Conservation (phyloP, 805 yeast species). For the Ogataea nonfermentans region DNA sequence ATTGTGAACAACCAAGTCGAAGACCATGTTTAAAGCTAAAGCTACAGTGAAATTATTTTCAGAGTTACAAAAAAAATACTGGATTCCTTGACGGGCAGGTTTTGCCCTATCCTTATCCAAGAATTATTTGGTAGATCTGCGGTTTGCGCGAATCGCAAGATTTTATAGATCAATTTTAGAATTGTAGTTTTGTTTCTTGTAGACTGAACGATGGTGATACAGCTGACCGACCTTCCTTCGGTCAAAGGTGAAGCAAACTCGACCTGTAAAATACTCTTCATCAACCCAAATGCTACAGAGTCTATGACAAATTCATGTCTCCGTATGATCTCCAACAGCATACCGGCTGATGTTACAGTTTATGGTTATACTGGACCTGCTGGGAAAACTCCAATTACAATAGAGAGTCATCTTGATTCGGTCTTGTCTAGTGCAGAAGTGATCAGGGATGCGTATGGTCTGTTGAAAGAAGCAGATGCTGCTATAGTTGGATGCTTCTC, state of each 20-base stretch:
- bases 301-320: slow-evolving; percentile 33
- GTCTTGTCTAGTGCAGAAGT: slow-evolving; percentile 34
- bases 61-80: no score
- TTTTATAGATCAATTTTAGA: no score
- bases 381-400: slow-evolving; percentile 29
- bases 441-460: slow-evolving; percentile 31
- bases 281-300: slow-evolving; percentile 34
- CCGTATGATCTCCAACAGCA: slow-evolving; percentile 27
- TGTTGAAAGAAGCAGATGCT: slow-evolving; percentile 31
- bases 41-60: not conserved
- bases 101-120: no score
- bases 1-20: slow-evolving; percentile 32
- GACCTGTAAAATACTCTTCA: slow-evolving; percentile 24
- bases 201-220: no score
- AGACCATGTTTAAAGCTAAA: not conserved
- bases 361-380: slow-evolving; percentile 33
- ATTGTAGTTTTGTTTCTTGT: no score
- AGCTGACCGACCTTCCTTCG: slow-evolving; percentile 5
- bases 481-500: slow-evolving; percentile 37
- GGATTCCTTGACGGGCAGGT: no score
- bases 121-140: no score
- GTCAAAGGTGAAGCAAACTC: slow-evolving; percentile 7
- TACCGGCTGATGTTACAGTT: slow-evolving; percentile 32
- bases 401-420: slow-evolving; percentile 37
- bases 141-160: no score